phyloP scores from a whole-genome alignment of 1,139 yeast genomes.

The Debaryomyces udenii region DNA sequence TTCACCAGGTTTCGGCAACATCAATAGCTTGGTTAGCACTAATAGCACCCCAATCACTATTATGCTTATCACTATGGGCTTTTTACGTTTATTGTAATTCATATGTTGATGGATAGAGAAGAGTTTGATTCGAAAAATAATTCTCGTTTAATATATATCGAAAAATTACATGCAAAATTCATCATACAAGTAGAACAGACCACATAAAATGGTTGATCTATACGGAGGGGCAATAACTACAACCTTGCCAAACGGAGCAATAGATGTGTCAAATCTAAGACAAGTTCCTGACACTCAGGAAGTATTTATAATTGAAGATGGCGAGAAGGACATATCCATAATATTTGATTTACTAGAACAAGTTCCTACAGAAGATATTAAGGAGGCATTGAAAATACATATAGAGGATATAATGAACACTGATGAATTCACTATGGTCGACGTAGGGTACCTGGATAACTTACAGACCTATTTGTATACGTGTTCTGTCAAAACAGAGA shows the following conservation, averaged over 20 bases:
- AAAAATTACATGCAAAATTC: conserved; percentile 1
- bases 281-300: conserved; percentile 91
- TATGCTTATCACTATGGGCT: conserved; percentile 29
- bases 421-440: conserved; percentile 16
- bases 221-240: conserved; percentile 82
- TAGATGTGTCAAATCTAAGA: conserved; percentile 74
- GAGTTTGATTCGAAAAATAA: background rate
- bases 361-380: conserved; percentile 41
- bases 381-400: conserved; percentile 43
- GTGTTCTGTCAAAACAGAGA: conserved; percentile 8
- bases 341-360: conserved; percentile 73
- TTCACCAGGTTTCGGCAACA: conserved; percentile 28
- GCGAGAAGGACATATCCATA: conserved; percentile 56
- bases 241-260: conserved; percentile 53
- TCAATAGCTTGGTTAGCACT: conserved; percentile 25
- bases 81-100: conserved; percentile 24
- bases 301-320: conserved; percentile 58
- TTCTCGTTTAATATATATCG: conserved; percentile 3
- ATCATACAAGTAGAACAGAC: too few relatives aligned
- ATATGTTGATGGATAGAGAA: conserved; percentile 3
- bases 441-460: conserved; percentile 8
- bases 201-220: conserved; percentile 14
- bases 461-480: conserved; percentile 6
- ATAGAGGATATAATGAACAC: conserved; percentile 41
- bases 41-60: conserved; percentile 24